A percentile compares a stretch with the other conserved stretches of the same genome.
These are phyloP conservation scores for Chionographis japonica DNA, from an alignment of 106 monocot genomes.

Conservation along the genomic window DNA sequence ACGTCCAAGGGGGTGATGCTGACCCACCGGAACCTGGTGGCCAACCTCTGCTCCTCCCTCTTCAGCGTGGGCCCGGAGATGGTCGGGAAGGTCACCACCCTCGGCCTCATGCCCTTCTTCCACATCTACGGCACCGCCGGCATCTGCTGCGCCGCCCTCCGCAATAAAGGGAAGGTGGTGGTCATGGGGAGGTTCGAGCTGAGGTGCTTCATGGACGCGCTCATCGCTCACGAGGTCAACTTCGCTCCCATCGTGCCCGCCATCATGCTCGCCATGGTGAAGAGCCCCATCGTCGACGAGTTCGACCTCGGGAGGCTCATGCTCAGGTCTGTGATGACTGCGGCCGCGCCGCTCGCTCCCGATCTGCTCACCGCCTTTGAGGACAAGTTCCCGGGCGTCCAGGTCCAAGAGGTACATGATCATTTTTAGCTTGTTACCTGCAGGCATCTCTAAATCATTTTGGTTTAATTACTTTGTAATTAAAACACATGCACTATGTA, in stretches of 20 bases:
- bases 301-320: slow-evolving; percentile 55
- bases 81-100: slow-evolving; percentile 54
- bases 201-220: slow-evolving; percentile 45
- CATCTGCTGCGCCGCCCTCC: slow-evolving; percentile 76
- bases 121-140: slow-evolving; percentile 97
- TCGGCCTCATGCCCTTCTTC: slow-evolving; percentile 93
- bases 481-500: too few relatives aligned
- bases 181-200: slow-evolving; percentile 76
- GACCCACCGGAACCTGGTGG: slow-evolving; percentile 81
- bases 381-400: slow-evolving; percentile 62
- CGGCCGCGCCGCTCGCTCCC: slow-evolving; percentile 85
- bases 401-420: slow-evolving; percentile 72
- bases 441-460: too few relatives aligned
- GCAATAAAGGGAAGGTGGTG: slow-evolving; percentile 85
- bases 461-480: too few relatives aligned
- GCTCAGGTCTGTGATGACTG: slow-evolving; percentile 78
- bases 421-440: background rate
- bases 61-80: slow-evolving; percentile 40
- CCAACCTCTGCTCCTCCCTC: slow-evolving; percentile 74
- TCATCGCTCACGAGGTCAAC: slow-evolving; percentile 60
- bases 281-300: slow-evolving; percentile 51
- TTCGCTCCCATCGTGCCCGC: slow-evolving; percentile 94
- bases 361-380: slow-evolving; percentile 71
- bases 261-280: slow-evolving; percentile 95
- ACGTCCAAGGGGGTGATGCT: slow-evolving; percentile 92